Conservation (phyloP, 805 yeast genomes). For the Ogataea pini region DNA sequence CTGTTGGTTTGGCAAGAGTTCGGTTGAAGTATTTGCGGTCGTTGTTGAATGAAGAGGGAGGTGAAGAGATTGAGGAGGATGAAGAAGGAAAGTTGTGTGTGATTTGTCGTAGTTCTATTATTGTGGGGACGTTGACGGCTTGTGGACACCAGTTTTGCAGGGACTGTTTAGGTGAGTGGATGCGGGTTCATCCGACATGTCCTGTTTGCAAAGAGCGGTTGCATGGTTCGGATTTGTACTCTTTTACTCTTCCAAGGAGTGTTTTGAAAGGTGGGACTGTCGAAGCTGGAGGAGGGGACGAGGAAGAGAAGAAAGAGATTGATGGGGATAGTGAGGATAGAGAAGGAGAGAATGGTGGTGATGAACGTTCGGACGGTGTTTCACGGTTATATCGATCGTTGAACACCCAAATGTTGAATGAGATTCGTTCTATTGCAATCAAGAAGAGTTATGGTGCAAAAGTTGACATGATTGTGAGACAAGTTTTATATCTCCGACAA, state of each 20-base stretch:
- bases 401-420: conserved; percentile 41
- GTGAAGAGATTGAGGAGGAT: conserved; percentile 24
- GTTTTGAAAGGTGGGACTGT: conserved; percentile 46
- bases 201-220: conserved; percentile 77
- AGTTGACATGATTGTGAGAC: conserved; percentile 77
- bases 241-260: conserved; percentile 61
- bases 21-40: conserved; percentile 52
- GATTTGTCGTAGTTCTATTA: conserved; percentile 73
- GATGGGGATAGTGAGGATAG: neutral
- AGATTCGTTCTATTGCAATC: conserved; percentile 46
- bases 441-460: conserved; percentile 75
- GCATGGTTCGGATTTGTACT: conserved; percentile 55
- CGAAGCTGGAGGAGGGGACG: neutral
- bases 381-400: conserved; percentile 48
- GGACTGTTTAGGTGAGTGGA: conserved; percentile 79
- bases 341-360: neutral
- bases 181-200: conserved; percentile 52
- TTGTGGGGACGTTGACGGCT: conserved; percentile 75
- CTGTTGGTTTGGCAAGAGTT: conserved; percentile 36
- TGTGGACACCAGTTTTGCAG: conserved; percentile 94
- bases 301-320: conserved; percentile 4
- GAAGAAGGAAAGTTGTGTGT: conserved; percentile 54
- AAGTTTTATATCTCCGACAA: conserved; percentile 61
- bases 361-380: conserved; percentile 32
- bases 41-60: conserved; percentile 23